Evolutionary conservation across 202 grass and related monocot species (phyloP), one percentile per base, ranked within the genome.

Genomic region (Digitaria exilis): DNA sequence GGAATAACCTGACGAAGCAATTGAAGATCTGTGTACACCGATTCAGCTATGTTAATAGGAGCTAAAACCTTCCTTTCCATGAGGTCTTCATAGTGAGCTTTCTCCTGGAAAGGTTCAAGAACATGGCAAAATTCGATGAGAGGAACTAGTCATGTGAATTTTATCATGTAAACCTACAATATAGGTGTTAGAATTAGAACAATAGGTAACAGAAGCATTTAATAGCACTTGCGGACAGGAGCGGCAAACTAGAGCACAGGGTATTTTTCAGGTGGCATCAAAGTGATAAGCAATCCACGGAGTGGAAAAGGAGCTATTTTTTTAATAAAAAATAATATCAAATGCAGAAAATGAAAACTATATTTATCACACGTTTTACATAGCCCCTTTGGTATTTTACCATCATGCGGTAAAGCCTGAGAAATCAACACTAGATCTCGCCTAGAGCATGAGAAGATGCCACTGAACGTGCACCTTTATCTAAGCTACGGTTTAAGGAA

Each of bases 31-130:
- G 73, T 57, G 39, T 73, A 84, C 55, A 84, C 88, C 75, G 69
- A 60, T 89, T 97, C 92, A 73, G 95, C 86, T 22, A 24, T 80
- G 84, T 88, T 91, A 75, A 97, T 97, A 85, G 75, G 84, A 69
- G 61, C 87, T 70, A 95, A 68, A 52, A 97, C 95, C 76, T 89
- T 97, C 14, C 58, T 91, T 85, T 84, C 51, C 95, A 97, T 97
- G 25, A 97, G 29, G 26, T 19, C 56, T 84, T 95, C 90, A 78
- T 97, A 97, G 56, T 97, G 87, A 72, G 62, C 69, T 83, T 90
- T 95, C 29, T 89, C 85, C 95, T 98, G 79, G 57, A 28, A 80
- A 89, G 48, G 21, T 78, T 67, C 8, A 71, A 80, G 43, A 41
- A 85, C 55, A 72, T 15, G 58, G 14, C 28, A 56, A 71, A 65